Percentiles rank a stretch among this genome's conserved stretches.
phyloP scores from a whole-genome alignment of 768 basidiomycete genomes.

The Boletus rubroflammeus region DNA sequence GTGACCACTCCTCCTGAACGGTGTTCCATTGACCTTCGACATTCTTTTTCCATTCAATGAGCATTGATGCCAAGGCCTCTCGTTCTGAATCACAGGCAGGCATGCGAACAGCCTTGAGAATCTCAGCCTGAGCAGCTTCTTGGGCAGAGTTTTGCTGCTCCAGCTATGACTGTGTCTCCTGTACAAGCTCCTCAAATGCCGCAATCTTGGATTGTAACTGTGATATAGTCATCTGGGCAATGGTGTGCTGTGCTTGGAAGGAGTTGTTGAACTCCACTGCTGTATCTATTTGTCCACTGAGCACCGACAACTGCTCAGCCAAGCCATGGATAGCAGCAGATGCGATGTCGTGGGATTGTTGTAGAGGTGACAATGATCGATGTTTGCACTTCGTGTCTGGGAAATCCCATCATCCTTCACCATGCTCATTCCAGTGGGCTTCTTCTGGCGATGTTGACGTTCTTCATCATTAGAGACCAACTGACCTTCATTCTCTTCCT shows the following conservation, averaged over 20 bases:
- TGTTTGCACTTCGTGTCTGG: slow-evolving; percentile 19
- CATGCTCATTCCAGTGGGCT: slow-evolving; percentile 60
- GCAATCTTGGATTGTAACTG: slow-evolving; percentile 65
- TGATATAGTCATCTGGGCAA: slow-evolving; percentile 70
- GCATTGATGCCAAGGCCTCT: slow-evolving; percentile 50
- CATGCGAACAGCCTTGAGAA: slow-evolving; percentile 33
- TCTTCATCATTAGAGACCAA: slow-evolving; percentile 42
- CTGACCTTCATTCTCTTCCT: slow-evolving; percentile 67
- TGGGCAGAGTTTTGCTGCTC: slow-evolving; percentile 36
- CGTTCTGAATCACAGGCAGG: slow-evolving; percentile 37
- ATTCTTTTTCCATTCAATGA: slow-evolving; percentile 71
- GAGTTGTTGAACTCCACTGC: slow-evolving; percentile 69
- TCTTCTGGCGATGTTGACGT: slow-evolving; percentile 42
- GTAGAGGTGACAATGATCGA: slow-evolving; percentile 15
- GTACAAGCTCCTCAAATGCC: slow-evolving; percentile 64
- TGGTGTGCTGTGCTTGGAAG: slow-evolving; percentile 74
- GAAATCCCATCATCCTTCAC: slow-evolving; percentile 41
- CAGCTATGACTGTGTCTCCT: slow-evolving; percentile 42
- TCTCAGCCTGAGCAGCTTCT: slow-evolving; percentile 33
- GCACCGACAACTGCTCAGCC: slow-evolving; percentile 53
- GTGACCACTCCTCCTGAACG: slow-evolving; percentile 78
- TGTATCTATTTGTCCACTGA: slow-evolving; percentile 69
- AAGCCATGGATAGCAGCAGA: slow-evolving; percentile 51
- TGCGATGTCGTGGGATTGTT: slow-evolving; percentile 23
- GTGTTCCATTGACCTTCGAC: slow-evolving; percentile 78